These are phyloP conservation scores for Linum trigynum DNA, from an alignment of 345 rosid genomes.

Conservation along the genomic window DNA sequence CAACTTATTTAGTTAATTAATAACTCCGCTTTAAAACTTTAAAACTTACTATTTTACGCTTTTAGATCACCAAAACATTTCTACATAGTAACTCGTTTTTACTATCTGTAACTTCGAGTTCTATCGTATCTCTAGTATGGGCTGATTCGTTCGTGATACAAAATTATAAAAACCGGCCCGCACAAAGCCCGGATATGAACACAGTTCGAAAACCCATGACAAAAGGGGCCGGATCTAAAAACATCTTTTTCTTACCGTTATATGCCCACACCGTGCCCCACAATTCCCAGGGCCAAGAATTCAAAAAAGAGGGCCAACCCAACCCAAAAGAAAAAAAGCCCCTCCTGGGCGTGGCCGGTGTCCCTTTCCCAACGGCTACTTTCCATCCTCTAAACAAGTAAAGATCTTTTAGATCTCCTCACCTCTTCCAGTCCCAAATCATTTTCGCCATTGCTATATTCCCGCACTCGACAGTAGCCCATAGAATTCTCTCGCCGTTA, in stretches of 20 bases:
- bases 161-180: not conserved
- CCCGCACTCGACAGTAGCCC: not conserved
- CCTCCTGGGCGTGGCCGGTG: not conserved
- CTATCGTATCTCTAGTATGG: no score
- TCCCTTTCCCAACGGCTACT: not conserved
- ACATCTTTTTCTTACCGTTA: not conserved
- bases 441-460: no score
- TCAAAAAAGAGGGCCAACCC: not conserved
- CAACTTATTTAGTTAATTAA: no score
- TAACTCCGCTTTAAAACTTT: no score
- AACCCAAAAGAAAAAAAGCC: not conserved
- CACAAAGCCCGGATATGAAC: not conserved
- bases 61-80: no score
- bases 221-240: no score
- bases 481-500: not conserved
- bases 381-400: not conserved
- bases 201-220: no score
- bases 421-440: not conserved
- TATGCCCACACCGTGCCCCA: not conserved
- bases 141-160: no score
- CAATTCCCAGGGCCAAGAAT: not conserved
- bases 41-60: no score
- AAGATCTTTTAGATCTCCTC: no score
- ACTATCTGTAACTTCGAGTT: no score
- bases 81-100: no score